A percentile compares a stretch with the other conserved stretches of the same genome.
These are phyloP conservation scores for Chaetoceros tenuissimus DNA, from an alignment of 108 stramenopile genomes.

Conservation along the genomic window DNA sequence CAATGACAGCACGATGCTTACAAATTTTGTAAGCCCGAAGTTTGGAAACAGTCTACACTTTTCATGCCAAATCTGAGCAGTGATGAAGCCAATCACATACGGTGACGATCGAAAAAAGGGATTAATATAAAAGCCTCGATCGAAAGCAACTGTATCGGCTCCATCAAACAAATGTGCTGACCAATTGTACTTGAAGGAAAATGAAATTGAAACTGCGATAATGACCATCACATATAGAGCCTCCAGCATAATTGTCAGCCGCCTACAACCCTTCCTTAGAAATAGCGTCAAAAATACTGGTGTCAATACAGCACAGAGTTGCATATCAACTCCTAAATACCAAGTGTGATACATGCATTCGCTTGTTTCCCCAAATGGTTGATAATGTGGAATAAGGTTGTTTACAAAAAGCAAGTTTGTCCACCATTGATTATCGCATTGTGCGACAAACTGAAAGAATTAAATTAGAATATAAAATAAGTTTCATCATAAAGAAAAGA, in stretches of 20 bases:
- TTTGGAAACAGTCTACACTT: background rate
- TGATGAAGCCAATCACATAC: background rate
- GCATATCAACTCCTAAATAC: constrained; percentile 59
- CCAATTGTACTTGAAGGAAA: constrained; percentile 30
- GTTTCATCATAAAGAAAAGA: no score
- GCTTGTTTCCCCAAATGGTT: constrained; percentile 24
- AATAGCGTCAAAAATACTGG: constrained; percentile 17
- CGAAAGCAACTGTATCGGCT: constrained; percentile 26
- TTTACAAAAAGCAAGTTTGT: constrained; percentile 50
- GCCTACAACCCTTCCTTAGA: constrained; percentile 1
- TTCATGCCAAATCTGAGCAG: background rate
- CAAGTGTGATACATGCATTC: constrained; percentile 52
- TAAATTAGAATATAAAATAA: no score
- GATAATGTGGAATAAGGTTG: constrained; percentile 39
- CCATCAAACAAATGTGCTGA: constrained; percentile 51
- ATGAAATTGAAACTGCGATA: constrained; percentile 13
- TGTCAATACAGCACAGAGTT: constrained; percentile 28
- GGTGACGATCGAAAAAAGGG: constrained; percentile 7
- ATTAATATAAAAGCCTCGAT: constrained; percentile 48
- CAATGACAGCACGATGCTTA: background rate
- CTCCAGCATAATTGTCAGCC: constrained; percentile 1
- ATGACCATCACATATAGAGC: constrained; percentile 10
- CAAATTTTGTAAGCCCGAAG: background rate
- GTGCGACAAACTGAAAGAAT: constrained; percentile 29
- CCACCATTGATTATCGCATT: constrained; percentile 35